Conservation (phyloP, 192 early-diverging fungal genomes). For the Chytriomyces sp. region DNA sequence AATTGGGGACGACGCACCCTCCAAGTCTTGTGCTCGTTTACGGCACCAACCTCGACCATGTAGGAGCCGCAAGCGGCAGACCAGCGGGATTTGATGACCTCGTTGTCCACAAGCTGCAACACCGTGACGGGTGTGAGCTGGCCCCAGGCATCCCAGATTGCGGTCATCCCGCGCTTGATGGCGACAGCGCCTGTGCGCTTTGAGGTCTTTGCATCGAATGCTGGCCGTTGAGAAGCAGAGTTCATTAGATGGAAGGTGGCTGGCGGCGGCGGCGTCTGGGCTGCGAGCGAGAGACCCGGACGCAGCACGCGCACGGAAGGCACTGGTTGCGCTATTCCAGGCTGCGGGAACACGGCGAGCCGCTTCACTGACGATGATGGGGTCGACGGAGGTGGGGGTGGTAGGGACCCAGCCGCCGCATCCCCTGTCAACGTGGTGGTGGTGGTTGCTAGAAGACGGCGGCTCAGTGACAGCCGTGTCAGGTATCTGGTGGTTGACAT, state of each 20-base stretch:
- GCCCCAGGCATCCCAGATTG: conserved; percentile 94
- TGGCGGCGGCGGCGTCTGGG: conserved; percentile 11
- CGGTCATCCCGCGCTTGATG: conserved; percentile 93
- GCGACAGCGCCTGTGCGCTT: conserved; percentile 73
- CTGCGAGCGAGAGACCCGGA: neutral
- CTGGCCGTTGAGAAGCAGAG: neutral
- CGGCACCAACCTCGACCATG: conserved; percentile 52
- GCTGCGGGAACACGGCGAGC: conserved; percentile 11
- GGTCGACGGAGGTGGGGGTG: neutral
- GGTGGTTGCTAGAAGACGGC: no score
- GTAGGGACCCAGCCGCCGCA: neutral
- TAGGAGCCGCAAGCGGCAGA: conserved; percentile 38
- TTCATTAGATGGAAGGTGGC: neutral
- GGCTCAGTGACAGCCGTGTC: no score
- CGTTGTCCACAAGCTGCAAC: conserved; percentile 62
- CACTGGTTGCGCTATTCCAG: neutral
- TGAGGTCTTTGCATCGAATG: conserved; percentile 1
- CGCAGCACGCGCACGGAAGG: conserved; percentile 3
- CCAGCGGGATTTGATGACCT: conserved; percentile 49
- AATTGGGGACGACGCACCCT: conserved; percentile 71
- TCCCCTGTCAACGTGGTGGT: no score
- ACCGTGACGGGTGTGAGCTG: conserved; percentile 87
- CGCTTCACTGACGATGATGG: neutral
- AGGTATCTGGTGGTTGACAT: no score
- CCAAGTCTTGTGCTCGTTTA: conserved; percentile 38